These are phyloP conservation scores for Earliella scabrosa DNA, from an alignment of 1,284 basidiomycete genomes.

Conservation along the genomic window DNA sequence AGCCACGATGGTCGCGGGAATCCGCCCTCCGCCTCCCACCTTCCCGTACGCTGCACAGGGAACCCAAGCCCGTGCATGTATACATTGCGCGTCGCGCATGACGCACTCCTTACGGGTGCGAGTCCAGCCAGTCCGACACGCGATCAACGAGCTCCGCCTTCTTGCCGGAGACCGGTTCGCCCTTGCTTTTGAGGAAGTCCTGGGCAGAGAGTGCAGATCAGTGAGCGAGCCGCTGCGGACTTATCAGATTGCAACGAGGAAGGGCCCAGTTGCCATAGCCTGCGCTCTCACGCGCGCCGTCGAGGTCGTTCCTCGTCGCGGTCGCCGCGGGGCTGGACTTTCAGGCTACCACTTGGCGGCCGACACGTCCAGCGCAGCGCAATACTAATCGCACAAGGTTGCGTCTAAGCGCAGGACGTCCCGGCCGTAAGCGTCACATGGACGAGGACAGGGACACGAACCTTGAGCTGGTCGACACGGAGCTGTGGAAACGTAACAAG, in stretches of 20 bases:
- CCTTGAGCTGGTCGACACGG: constrained; percentile 80
- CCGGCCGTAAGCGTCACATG: constrained; percentile 17
- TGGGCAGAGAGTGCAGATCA: constrained; percentile 34
- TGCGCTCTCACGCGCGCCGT: constrained; percentile 6
- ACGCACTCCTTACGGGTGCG: constrained; percentile 32
- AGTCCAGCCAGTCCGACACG: constrained; percentile 60
- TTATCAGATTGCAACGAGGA: neutral
- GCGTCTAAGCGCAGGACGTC: neutral
- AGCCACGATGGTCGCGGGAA: constrained; percentile 25
- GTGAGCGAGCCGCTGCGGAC: constrained; percentile 19
- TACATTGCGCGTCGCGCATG: neutral
- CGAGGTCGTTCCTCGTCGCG: constrained; percentile 7
- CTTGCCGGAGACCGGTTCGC: constrained; percentile 61
- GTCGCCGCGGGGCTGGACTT: constrained; percentile 11
- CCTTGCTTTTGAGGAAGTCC: constrained; percentile 73
- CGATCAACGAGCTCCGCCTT: constrained; percentile 74
- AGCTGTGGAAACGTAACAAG: constrained; percentile 48
- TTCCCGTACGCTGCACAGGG: neutral
- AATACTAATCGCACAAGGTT: constrained; percentile 1
- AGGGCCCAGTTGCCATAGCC: constrained; percentile 18
- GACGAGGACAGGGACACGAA: constrained; percentile 30
- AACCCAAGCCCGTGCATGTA: neutral
- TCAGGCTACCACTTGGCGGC: constrained; percentile 3
- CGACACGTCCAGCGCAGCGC: neutral
- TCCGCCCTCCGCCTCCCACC: neutral